These are phyloP conservation scores for Brassica nigra DNA, from an alignment of 345 rosid species.

Conservation along the genomic window DNA sequence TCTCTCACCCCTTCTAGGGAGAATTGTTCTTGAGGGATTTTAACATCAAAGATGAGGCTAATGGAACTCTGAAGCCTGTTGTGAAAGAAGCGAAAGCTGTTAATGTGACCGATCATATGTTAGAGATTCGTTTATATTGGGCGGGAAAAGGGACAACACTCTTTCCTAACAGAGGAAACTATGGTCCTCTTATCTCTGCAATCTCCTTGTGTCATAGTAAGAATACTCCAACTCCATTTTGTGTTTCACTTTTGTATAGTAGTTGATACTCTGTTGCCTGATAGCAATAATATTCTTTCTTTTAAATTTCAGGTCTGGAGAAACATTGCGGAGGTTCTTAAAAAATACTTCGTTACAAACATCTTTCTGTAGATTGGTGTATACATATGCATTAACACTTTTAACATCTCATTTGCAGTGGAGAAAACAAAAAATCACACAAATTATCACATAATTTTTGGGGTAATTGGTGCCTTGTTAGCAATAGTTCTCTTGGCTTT, in stretches of 20 bases:
- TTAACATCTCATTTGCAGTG: constrained; percentile 12
- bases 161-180: constrained; percentile 49
- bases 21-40: constrained; percentile 44
- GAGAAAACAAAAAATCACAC: constrained; percentile 8
- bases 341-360: not conserved
- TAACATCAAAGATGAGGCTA: constrained; percentile 49
- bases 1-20: not conserved
- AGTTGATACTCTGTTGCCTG: no score
- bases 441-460: constrained; percentile 2
- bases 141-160: constrained; percentile 52
- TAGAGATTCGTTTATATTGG: constrained; percentile 63
- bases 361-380: not conserved
- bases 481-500: constrained; percentile 20
- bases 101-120: constrained; percentile 36
- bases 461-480: not conserved
- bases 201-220: constrained; percentile 52
- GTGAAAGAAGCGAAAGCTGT: constrained; percentile 1
- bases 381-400: constrained; percentile 14
- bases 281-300: not conserved
- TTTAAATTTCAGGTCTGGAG: constrained; percentile 22
- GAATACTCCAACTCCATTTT: not conserved
- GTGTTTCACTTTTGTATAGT: no score
- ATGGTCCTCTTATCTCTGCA: constrained; percentile 71
- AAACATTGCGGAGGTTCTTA: constrained; percentile 20
- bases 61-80: constrained; percentile 38